These are phyloP conservation scores for Excoecaria agallocha DNA, from an alignment of 345 rosid genomes.

Conservation along the genomic window DNA sequence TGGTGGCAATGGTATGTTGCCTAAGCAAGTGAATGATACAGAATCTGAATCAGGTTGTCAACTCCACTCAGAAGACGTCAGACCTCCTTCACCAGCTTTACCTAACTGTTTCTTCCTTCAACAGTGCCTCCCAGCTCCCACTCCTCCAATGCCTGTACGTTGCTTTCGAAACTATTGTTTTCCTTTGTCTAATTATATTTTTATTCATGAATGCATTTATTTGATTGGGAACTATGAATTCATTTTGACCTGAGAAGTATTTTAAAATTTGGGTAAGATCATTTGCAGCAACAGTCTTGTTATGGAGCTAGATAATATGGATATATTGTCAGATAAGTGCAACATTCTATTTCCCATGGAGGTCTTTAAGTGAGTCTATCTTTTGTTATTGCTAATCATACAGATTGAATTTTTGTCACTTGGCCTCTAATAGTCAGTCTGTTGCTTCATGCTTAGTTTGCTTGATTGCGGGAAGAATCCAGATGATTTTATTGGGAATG, in stretches of 20 bases:
- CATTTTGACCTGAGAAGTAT: background rate
- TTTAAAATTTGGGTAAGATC: background rate
- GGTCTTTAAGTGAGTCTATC: conserved; percentile 62
- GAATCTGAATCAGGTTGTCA: conserved; percentile 68
- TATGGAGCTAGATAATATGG: conserved; percentile 79
- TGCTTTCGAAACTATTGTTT: background rate
- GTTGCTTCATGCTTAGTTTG: conserved; percentile 42
- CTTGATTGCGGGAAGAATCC: conserved; percentile 97
- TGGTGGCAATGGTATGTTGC: conserved; percentile 34
- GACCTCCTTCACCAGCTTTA: conserved; percentile 82
- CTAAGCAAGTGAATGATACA: conserved; percentile 23
- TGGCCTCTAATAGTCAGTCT: conserved; percentile 19
- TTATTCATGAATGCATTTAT: background rate
- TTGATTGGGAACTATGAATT: background rate
- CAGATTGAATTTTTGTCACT: conserved; percentile 11
- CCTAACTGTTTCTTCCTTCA: conserved; percentile 77
- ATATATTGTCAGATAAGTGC: conserved; percentile 78
- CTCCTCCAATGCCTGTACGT: conserved; percentile 88
- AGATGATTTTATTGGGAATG: conserved; percentile 84
- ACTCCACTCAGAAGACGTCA: conserved; percentile 70
- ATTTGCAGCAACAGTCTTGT: conserved; percentile 69
- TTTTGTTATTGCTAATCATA: background rate
- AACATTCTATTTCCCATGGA: conserved; percentile 87
- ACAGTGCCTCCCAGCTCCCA: conserved; percentile 77
- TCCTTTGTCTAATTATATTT: background rate